These are phyloP conservation scores for Spinellus fusiger DNA, from an alignment of 192 early-diverging fungal genomes.

Conservation along the genomic window DNA sequence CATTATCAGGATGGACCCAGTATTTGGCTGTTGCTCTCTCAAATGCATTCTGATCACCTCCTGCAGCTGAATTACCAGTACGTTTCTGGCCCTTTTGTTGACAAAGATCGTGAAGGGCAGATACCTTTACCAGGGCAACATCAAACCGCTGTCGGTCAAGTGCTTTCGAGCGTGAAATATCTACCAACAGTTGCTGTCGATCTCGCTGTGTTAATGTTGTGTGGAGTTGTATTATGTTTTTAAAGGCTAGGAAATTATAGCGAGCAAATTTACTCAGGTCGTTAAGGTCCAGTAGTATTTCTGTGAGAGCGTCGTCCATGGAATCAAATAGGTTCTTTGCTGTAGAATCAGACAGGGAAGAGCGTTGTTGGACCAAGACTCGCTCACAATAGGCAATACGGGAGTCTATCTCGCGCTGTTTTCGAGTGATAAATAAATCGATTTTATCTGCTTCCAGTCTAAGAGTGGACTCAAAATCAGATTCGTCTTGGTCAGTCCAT, in stretches of 20 bases:
- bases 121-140: constrained; percentile 25
- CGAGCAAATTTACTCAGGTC: constrained; percentile 32
- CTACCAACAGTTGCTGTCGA: constrained; percentile 17
- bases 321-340: constrained; percentile 18
- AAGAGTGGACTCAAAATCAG: constrained; percentile 76
- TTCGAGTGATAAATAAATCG: constrained; percentile 59
- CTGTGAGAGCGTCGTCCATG: constrained; percentile 31
- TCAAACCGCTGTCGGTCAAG: constrained; percentile 74
- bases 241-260: constrained; percentile 77
- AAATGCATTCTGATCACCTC: constrained; percentile 41
- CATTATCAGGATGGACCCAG: constrained; percentile 96
- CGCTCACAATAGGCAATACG: constrained; percentile 65
- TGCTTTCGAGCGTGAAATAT: constrained; percentile 12
- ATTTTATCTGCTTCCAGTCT: constrained; percentile 84
- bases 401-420: constrained; percentile 69
- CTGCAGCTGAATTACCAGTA: constrained; percentile 19
- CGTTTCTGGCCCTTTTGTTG: constrained; percentile 11
- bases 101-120: constrained; percentile 25
- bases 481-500: constrained; percentile 81
- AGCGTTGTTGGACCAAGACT: constrained; percentile 35
- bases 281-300: constrained; percentile 28
- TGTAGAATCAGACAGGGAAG: constrained; percentile 37
- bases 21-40: constrained; percentile 89
- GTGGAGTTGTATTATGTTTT: constrained; percentile 87
- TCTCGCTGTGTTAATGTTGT: constrained; percentile 71